These are phyloP conservation scores for Coemansia sp. DNA, from an alignment of 192 early-diverging fungal genomes.

Conservation along the genomic window DNA sequence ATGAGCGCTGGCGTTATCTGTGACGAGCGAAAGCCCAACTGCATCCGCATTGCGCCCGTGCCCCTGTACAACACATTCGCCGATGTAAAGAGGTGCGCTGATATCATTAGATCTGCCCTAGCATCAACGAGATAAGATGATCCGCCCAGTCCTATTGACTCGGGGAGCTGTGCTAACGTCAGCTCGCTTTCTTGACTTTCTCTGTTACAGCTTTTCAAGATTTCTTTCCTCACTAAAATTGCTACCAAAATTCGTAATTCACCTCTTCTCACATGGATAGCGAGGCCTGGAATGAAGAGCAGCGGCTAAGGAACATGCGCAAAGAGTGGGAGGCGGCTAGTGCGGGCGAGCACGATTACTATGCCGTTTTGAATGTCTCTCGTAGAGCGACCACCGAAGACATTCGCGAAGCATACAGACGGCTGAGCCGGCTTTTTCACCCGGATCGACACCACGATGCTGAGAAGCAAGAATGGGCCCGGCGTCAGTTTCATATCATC, in stretches of 20 bases:
- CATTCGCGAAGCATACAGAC: constrained; percentile 73
- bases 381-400: constrained; percentile 56
- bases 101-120: constrained; percentile 44
- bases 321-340: constrained; percentile 9
- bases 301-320: constrained; percentile 28
- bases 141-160: neutral
- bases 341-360: constrained; percentile 55
- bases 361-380: constrained; percentile 66
- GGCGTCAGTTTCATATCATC: constrained; percentile 73
- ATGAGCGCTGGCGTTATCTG: constrained; percentile 65
- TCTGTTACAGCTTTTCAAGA: too few relatives aligned
- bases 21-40: constrained; percentile 89
- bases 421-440: constrained; percentile 72
- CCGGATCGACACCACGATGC: constrained; percentile 71
- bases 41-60: constrained; percentile 84
- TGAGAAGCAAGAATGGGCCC: constrained; percentile 64
- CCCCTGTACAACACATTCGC: constrained; percentile 88
- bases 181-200: neutral
- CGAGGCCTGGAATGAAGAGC: constrained; percentile 34
- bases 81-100: constrained; percentile 73
- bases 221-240: neutral
- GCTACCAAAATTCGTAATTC: neutral
- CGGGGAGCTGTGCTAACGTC: neutral
- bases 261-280: too few relatives aligned
- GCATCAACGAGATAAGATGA: neutral